Base-by-base conservation (phyloP, 2,329 filamentous ascomycete genomes). In the Polychaeton citri region DNA sequence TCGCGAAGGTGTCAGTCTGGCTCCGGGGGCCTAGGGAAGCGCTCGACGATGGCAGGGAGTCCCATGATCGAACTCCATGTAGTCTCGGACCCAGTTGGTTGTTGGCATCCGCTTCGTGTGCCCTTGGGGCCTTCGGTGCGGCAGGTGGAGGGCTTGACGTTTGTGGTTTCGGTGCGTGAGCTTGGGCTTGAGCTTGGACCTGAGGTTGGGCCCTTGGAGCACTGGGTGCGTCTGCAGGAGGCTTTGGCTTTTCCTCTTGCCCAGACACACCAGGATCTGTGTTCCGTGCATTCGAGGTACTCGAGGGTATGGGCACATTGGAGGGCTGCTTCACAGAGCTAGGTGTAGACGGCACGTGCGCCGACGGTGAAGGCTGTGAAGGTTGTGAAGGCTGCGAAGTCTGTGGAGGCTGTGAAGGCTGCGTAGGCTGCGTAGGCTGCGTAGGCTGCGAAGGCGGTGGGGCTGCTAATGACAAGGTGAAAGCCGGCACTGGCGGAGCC, bases 401-500 rank as follows among this genome's bases (percentile, higher is more conserved):
- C 36, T 56, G 57, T 6, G 51, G 44, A 13, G 50, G 41, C 4
- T 48, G 47, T 19, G 54, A 46, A 4, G 52, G 51, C 20, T 55
- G 42, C 26, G 50, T 54, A 51, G 73, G 73, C 12, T 69, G 68
- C 18, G 70, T 70, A 10, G 73, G 68, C 35, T 63, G 60, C 12
- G 65, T 65, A 18, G 68, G 67, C 41, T 69, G 66, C 19, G 67
- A 68, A 24, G 69, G 68, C 8, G 69, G 69, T 13, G 67, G 69
- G 34, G 58, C 46, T 4, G 49, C 49, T 19, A 55, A 46, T 5
- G 52, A 52, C 20, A 56, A 43, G 26, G 50, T 54, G 51, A 73
- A 74, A n/a, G 69, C 68, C 18, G 70, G 70, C 10, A 74, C 68
- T 35, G 64, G 60, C 12, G 65, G 65, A 18, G 68, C 67, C 41